Evolutionary conservation across 768 basidiomycete genomes (phyloP), one percentile per base, ranked within the genome.

Genomic region (Lyophyllum shimeji): DNA sequence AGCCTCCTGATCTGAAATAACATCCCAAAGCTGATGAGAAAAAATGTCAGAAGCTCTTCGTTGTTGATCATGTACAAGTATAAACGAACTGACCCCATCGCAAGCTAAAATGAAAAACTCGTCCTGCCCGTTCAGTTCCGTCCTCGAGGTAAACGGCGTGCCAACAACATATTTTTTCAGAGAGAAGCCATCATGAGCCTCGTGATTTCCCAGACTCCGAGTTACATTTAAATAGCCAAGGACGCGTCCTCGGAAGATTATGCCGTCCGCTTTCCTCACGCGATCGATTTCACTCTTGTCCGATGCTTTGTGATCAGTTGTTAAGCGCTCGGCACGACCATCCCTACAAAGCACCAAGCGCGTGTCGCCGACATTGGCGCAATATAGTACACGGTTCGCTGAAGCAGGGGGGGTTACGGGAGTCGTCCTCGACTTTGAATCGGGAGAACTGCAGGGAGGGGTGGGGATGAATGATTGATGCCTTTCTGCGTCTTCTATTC

Each of bases 201-300:
- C 60, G n/a, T 61, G 60, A n/a, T 61, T 57, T 12, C 60, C 60
- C 2, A 61, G 40, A 50, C 60, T 58, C 29, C 60, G 56, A 9
- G 60, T 61, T 27, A 61, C 43, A 34, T 61, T 61, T 13, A 61
- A 23, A 24, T 61, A 57, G 31, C 60, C 60, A 39, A 61, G 60
- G 18, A 61, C 53, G 24, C 60, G 60, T 37, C 60, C 60, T 33
- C 60, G 53, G 53, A 57, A 61, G 33, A 61, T 58, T 21, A 61
- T 53, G 21, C 60, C 60, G 27, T 58, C 54, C 7, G 57, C 45
- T 34, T 46, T 57, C 54, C 50, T 55, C 34, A 61, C 60, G 25
- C 60, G 53, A 18, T 61, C 48, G 9, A 55, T 48, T 37, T 61
- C 60, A 23, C 17, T 44, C 27, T 44, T 48, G 17, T 58, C 60